These are phyloP conservation scores for Candida wancherniae DNA, from an alignment of 805 yeast species.

Conservation along the genomic window DNA sequence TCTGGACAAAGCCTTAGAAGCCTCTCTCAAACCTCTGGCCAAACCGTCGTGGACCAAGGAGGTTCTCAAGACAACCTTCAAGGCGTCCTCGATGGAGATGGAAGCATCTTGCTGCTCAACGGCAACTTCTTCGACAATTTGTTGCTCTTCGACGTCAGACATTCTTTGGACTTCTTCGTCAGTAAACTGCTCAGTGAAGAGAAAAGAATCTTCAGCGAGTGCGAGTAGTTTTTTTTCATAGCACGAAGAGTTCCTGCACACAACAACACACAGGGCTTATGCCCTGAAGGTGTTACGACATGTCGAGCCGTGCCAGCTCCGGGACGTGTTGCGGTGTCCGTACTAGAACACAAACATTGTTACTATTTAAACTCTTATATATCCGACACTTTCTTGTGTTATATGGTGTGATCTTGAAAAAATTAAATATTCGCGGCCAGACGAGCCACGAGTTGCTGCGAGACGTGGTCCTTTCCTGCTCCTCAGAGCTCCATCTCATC, in stretches of 20 bases:
- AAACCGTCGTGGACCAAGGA: constrained; percentile 98
- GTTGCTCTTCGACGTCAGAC: constrained; percentile 95
- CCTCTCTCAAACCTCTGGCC: constrained; percentile 99
- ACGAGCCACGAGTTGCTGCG: no score
- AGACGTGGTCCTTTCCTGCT: no score
- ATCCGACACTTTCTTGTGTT: no score
- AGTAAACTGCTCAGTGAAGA: constrained; percentile 36
- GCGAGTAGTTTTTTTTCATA: constrained; percentile 6
- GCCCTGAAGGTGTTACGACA: no score
- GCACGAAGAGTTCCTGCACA: no score
- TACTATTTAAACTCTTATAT: no score
- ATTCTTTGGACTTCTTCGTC: constrained; percentile 74
- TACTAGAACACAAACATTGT: no score
- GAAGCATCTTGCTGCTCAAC: constrained; percentile 83
- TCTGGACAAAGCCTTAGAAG: constrained; percentile 96
- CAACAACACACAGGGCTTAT: no score
- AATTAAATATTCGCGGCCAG: no score
- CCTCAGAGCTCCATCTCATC: constrained; percentile 39
- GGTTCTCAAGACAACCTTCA: constrained; percentile 96
- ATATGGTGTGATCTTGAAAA: no score
- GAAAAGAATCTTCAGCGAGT: constrained; percentile 2
- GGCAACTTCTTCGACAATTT: constrained; percentile 75
- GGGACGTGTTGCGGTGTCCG: no score
- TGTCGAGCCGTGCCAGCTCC: no score
- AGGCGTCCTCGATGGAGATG: constrained; percentile 96